A percentile compares a stretch with the other conserved stretches of the same genome.
These are phyloP conservation scores for Heliamphora pulchella DNA, from an alignment of 179 eudicot genomes.

Conservation along the genomic window DNA sequence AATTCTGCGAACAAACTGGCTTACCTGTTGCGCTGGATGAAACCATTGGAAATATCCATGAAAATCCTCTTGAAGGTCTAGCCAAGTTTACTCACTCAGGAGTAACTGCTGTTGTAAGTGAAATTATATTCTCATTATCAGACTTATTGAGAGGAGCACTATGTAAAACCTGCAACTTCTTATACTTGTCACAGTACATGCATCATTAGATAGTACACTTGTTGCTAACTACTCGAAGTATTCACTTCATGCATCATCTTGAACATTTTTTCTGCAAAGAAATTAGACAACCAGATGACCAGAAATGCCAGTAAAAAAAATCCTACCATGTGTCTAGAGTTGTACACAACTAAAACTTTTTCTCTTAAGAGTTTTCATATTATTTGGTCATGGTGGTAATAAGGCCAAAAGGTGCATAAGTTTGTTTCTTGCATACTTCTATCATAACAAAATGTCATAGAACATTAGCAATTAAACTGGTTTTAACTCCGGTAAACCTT, in stretches of 20 bases:
- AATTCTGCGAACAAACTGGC: conserved; percentile 80
- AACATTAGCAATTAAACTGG: background rate
- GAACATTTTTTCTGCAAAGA: background rate
- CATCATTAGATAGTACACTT: background rate
- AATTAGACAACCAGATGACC: conserved; percentile 1
- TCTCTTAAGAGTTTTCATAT: background rate
- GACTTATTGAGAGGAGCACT: background rate
- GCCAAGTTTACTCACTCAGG: conserved; percentile 64
- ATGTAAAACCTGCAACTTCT: background rate
- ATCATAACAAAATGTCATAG: background rate
- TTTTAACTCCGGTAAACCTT: background rate
- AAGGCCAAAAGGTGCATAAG: background rate
- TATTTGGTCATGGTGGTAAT: background rate
- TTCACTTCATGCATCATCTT: background rate
- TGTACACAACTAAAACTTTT: background rate
- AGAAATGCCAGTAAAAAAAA: background rate
- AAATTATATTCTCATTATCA: background rate
- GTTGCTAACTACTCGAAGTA: background rate
- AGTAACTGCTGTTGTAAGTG: conserved; percentile 81
- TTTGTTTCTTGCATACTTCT: background rate
- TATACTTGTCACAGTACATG: conserved; percentile 3
- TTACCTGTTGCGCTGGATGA: conserved; percentile 94
- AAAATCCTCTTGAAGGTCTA: conserved; percentile 45
- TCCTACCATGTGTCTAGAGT: background rate
- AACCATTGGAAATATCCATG: conserved; percentile 56